Evolutionary conservation across 495 filamentous ascomycete species (phyloP), one percentile per base, ranked within the genome.

Genomic region (Lepidopterella palustris): DNA sequence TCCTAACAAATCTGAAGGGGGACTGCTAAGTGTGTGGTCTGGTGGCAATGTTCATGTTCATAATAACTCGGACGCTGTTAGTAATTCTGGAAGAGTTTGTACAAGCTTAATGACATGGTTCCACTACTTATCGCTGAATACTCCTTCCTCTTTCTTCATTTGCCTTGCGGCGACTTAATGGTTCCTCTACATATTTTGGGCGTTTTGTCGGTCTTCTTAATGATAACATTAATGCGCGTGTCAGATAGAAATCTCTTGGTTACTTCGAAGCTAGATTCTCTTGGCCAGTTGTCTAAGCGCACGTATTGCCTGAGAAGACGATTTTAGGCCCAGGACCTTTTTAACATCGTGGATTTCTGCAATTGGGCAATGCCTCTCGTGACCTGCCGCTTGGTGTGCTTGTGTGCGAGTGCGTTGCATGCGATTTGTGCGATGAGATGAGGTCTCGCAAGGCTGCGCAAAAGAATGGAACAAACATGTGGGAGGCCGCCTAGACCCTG

Each of bases 71-170:
- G 53, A 40, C 55, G 20, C 5, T 50, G 6, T 50, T 50, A 24
- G 47, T 50, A 13, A 50, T 50, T 47, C 18, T 42, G 26, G 49
- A 62, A 59, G 56, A 66, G 59, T 61, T 54, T 54, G 27, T 55
- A 50, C 59, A 59, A 66, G 28, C 29, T 65, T 62, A 66, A 62
- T 62, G 55, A 66, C 63, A 57, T 62, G 63, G 55, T 54, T 40
- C 31, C 51, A 32, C 51, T 32, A 54, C 11, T 54, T 32, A 2
- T 29, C 9, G 18, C 24, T 50, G 13, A 23, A 50, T 54, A 27
- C 20, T 27, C 47, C 26, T 25, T 25, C 26, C 23, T 25, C 15
- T 50, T 50, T 25, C 47, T 9, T 50, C 24, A 24, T 4, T 50
- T 24, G 21, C 47, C 47, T 25, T 8, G 47, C 47, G 47, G 24